Conservation (phyloP, 805 yeast genomes). For the Isabelozyma heimii region DNA sequence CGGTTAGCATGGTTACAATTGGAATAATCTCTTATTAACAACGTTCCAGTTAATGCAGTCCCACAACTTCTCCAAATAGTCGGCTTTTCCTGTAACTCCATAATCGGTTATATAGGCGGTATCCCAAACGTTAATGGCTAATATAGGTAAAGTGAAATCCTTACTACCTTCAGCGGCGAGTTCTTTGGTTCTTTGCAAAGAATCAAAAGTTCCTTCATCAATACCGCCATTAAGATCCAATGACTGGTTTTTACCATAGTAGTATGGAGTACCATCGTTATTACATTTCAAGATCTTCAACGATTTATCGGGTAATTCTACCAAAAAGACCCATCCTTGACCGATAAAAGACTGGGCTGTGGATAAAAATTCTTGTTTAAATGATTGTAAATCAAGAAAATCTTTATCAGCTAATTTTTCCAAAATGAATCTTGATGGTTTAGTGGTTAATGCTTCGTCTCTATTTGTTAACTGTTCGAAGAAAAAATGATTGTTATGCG, state of each 20-base stretch:
- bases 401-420: constrained; percentile 36
- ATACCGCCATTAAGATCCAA: constrained; percentile 77
- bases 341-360: constrained; percentile 55
- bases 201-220: constrained; percentile 50
- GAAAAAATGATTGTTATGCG: constrained; percentile 89
- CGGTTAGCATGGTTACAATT: constrained; percentile 14
- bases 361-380: constrained; percentile 48
- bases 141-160: constrained; percentile 70
- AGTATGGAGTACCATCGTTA: constrained; percentile 78
- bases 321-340: constrained; percentile 75
- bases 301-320: constrained; percentile 62
- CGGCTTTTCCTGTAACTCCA: constrained; percentile 71
- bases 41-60: constrained; percentile 82
- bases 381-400: constrained; percentile 42
- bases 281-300: constrained; percentile 54
- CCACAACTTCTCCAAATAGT: constrained; percentile 74
- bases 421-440: constrained; percentile 37
- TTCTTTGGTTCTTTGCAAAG: constrained; percentile 41
- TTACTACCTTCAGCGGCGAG: constrained; percentile 39
- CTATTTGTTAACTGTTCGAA: constrained; percentile 56
- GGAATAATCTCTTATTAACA: constrained; percentile 51
- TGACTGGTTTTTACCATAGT: constrained; percentile 64
- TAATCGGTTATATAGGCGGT: constrained; percentile 82
- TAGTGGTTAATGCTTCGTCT: constrained; percentile 27
- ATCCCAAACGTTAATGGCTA: constrained; percentile 86